A percentile compares a stretch with the other conserved stretches of the same genome.
Conservation (phyloP, 768 basidiomycete species). For the Lyophyllum decastes region DNA sequence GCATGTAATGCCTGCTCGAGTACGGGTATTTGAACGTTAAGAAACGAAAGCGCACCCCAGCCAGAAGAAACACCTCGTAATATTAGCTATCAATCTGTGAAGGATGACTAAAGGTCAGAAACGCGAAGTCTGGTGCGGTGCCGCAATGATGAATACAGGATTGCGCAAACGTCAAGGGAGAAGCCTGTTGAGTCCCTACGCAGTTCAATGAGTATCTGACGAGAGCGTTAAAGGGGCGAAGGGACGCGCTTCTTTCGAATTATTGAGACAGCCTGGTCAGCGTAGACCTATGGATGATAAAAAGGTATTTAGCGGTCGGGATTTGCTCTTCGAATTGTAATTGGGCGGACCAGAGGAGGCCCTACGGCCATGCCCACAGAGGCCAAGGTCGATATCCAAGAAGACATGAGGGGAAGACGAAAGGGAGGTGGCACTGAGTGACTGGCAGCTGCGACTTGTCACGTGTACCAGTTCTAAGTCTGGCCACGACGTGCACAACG, state of each 20-base stretch:
- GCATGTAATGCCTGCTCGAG: background rate
- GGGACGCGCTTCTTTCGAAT: slow-evolving; percentile 64
- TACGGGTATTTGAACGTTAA: background rate
- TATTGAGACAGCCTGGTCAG: slow-evolving; percentile 82
- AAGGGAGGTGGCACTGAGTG: background rate
- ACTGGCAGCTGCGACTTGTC: background rate
- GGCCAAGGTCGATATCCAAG: slow-evolving; percentile 70
- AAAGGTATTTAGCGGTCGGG: background rate
- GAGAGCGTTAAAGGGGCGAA: background rate
- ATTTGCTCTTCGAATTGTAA: background rate
- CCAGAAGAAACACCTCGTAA: slow-evolving; percentile 91
- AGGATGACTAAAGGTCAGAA: slow-evolving; percentile 5
- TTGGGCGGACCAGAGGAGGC: slow-evolving; percentile 59
- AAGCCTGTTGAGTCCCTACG: slow-evolving; percentile 82
- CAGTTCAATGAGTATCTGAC: slow-evolving; percentile 3
- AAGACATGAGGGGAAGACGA: slow-evolving; percentile 23
- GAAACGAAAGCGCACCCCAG: slow-evolving; percentile 49
- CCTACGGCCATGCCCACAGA: slow-evolving; percentile 85
- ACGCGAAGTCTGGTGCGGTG: background rate
- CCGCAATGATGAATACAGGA: slow-evolving; percentile 50
- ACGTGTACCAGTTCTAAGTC: background rate
- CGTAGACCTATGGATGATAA: slow-evolving; percentile 58
- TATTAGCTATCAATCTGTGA: slow-evolving; percentile 75
- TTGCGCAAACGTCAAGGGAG: slow-evolving; percentile 84
- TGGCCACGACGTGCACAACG: background rate